Base-by-base conservation (phyloP, 345 rosid species). In the Camelina laxa region DNA sequence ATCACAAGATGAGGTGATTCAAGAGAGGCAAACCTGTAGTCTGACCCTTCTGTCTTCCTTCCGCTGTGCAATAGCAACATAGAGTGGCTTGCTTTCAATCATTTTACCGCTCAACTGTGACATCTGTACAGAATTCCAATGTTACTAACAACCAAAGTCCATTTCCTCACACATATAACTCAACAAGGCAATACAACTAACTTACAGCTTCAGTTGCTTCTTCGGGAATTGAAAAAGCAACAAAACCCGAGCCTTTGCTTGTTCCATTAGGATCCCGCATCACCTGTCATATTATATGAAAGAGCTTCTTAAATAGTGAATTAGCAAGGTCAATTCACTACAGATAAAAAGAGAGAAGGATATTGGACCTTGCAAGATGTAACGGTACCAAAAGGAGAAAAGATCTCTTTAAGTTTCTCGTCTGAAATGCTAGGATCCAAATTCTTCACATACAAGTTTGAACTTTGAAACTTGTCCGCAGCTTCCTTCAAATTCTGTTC, bases 181-280 rank as follows among this genome's bases (percentile, higher is more conserved):
- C 54, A 30, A 21, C 8, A 48, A 19, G 13, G 38, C 3, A 24
- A 12, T 51, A 69, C 19, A 35, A 44, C 4, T 7, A 39, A 51
- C 93, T 89, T 87, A 91, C 97, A 83, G 96, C 97, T 88, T 86
- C 81, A 36, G 84, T 73, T 49, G 97, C 97, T 80, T 91, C 96
- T 41, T 91, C 97, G 16, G 96, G 86, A 78, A 85, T 85, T 3
- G 91, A 81, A 70, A 89, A 89, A 30, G 97, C 90, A 55, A 91
- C 96, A 81, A 91, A 91, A 30, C 91, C 97, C 0, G 97, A 89
- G 53, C 95, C 95, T 66, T 82, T 83, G 78, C 95, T 91, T 41
- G 85, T 76, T 35, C 97, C 97, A 76, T 68, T 87, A 55, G 89
- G 87, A 75, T 92, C 92, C 48, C 91, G 87, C 92, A 92, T 88